Conservation (phyloP, 208 protist genomes). For the Trichomonas vaginalis region DNA sequence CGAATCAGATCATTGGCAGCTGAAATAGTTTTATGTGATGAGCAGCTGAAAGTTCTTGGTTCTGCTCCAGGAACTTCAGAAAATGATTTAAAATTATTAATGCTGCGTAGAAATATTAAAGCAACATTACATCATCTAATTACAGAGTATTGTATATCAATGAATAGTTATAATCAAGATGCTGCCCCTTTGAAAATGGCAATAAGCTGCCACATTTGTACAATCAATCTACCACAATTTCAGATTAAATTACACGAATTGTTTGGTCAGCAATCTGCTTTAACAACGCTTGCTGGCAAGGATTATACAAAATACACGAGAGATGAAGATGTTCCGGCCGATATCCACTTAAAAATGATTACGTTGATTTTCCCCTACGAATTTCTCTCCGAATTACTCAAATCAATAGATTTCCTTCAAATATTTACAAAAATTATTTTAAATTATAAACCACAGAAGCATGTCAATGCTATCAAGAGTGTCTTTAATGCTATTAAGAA, state of each 20-base stretch:
- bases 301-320: not conserved
- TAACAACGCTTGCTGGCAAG: not conserved
- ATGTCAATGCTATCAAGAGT: not conserved
- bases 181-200: not conserved
- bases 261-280: not conserved
- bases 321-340: not conserved
- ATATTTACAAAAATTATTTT: not conserved
- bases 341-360: constrained; percentile 7
- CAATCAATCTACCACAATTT: not conserved
- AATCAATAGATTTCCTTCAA: not conserved
- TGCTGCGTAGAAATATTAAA: not conserved
- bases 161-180: not conserved
- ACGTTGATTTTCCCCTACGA: not conserved
- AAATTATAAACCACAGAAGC: not conserved
- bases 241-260: not conserved
- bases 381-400: not conserved
- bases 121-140: not conserved
- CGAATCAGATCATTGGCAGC: not conserved
- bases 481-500: not conserved
- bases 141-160: not conserved
- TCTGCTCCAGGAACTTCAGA: not conserved
- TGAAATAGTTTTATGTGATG: not conserved
- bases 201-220: not conserved
- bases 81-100: not conserved
- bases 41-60: not conserved